Percentiles rank a stretch among this genome's conserved stretches.
Evolutionary conservation across 2,329 filamentous ascomycete genomes (phyloP).

Genomic region (Neodidymelliopsis sp.): DNA sequence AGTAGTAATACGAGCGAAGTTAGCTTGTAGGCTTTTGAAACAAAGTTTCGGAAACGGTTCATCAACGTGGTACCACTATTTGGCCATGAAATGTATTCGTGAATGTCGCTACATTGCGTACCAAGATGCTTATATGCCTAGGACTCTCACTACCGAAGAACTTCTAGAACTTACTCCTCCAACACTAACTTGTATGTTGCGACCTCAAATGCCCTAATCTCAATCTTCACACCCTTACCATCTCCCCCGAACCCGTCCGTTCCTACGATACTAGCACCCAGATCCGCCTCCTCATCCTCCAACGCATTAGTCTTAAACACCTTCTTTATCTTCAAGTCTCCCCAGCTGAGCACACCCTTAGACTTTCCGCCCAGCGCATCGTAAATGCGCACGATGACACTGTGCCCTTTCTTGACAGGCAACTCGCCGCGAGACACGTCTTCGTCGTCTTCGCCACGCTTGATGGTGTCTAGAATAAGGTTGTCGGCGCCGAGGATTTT

Average conservation of each 20-base stretch:
- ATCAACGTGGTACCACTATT: too few species aligned
- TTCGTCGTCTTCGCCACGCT: constrained; percentile 73
- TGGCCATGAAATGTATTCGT: too few species aligned
- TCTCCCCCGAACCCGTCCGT: constrained; percentile 62
- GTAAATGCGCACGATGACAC: constrained; percentile 84
- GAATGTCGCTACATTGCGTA: too few species aligned
- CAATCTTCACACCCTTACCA: constrained; percentile 59
- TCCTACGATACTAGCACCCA: constrained; percentile 20
- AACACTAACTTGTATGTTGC: constrained; percentile 73
- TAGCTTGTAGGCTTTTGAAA: constrained; percentile 16
- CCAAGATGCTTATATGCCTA: too few species aligned
- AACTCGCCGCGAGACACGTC: constrained; percentile 64
- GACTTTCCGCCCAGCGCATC: constrained; percentile 86
- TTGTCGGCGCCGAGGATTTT: constrained; percentile 69
- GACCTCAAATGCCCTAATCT: constrained; percentile 82
- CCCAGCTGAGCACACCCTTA: constrained; percentile 72
- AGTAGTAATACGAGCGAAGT: constrained; percentile 21
- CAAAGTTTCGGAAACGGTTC: neutral
- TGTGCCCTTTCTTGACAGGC: constrained; percentile 71
- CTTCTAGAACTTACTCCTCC: too few species aligned
- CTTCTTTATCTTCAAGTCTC: constrained; percentile 72
- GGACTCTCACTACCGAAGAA: too few species aligned
- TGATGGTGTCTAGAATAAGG: constrained; percentile 86
- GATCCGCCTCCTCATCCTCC: constrained; percentile 79
- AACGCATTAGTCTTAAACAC: constrained; percentile 86